These are phyloP conservation scores for Ophiocordyceps camponoti-saundersi DNA, from an alignment of 2,329 filamentous ascomycete species.

Conservation along the genomic window DNA sequence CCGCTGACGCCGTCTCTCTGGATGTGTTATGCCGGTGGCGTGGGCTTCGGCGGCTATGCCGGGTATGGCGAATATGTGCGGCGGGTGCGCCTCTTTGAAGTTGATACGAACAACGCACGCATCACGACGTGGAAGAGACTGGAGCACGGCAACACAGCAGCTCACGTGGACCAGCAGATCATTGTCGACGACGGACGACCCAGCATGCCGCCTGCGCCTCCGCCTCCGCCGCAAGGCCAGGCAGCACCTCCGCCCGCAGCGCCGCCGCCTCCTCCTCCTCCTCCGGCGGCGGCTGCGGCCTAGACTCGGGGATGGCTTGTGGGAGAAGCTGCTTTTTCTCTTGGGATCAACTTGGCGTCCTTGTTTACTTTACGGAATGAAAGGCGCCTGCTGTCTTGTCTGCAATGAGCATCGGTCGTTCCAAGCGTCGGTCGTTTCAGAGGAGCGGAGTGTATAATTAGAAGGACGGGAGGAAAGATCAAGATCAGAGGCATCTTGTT, in stretches of 20 bases:
- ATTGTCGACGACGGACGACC: slow-evolving; percentile 45
- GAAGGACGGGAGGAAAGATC: not conserved
- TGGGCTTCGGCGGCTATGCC: slow-evolving; percentile 87
- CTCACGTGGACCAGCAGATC: slow-evolving; percentile 45
- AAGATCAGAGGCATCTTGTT: not conserved
- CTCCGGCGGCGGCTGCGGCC: not conserved
- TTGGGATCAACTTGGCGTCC: too few species aligned
- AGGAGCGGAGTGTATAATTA: not conserved
- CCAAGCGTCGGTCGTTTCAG: too few species aligned
- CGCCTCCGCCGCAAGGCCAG: slow-evolving; percentile 1
- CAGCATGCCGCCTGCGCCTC: slow-evolving; percentile 12
- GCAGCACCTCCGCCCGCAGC: slow-evolving; percentile 1
- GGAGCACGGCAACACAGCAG: slow-evolving; percentile 42
- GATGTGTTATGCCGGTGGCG: slow-evolving; percentile 96
- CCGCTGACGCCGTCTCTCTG: slow-evolving; percentile 51
- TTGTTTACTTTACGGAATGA: not conserved
- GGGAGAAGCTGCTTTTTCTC: too few species aligned
- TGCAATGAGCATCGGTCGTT: not conserved
- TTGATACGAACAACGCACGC: slow-evolving; percentile 79
- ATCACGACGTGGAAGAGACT: slow-evolving; percentile 87
- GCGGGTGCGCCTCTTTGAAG: slow-evolving; percentile 73
- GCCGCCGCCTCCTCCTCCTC: slow-evolving; percentile 1
- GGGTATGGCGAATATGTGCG: slow-evolving; percentile 78
- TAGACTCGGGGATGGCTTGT: not conserved
- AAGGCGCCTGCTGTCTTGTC: not conserved